Base-by-base conservation (phyloP, 352 stramenopile species). In the Elongisporangium prolatum region DNA sequence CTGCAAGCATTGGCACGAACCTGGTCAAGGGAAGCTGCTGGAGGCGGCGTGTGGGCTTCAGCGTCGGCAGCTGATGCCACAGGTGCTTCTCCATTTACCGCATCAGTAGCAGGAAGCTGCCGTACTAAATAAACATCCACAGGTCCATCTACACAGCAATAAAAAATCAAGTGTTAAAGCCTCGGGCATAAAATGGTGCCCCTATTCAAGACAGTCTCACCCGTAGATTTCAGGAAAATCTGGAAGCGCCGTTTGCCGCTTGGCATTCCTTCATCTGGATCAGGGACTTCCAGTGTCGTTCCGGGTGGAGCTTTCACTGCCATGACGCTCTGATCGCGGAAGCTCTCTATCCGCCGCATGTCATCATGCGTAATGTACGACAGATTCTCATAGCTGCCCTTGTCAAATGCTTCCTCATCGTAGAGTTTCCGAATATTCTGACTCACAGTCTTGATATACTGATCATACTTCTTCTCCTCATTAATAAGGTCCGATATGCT, bases 251-350 rank as follows among this genome's bases (percentile, higher is more conserved):
- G 75, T 40, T 89, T 87, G 17, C 92, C 92, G 18, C 66, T 68
- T 17, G 81, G 72, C 86, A 98, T 97, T n/a, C 89, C 93, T 72
- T 98, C 88, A 56, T 98, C 91, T 7, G 92, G 93, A 63, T 98
- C 87, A 16, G 93, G 95, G 5, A 98, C 93, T 69, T 98, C 95
- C 44, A 98, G 74, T 47, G 86, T 97, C 51, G 95, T 98, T 47
- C 95, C 94, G 7, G 89, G 74, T 20, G 95, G 95, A 44, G 94
- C 93, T 60, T 95, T 97, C 60, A 98, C 97, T 18, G 91, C 95
- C 86, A 98, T 96, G 17, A 97, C 88, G 49, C 86, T 95, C 59
- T 97, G 87, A 47, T 94, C 84, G 20, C 74, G 68, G 63, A 95
- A 94, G 54, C 82, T 93, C 14, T 89, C 77, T 56, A 97, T 68